Base-by-base conservation (phyloP, 202 grass and related monocot genomes). In the Carex sylvatica region DNA sequence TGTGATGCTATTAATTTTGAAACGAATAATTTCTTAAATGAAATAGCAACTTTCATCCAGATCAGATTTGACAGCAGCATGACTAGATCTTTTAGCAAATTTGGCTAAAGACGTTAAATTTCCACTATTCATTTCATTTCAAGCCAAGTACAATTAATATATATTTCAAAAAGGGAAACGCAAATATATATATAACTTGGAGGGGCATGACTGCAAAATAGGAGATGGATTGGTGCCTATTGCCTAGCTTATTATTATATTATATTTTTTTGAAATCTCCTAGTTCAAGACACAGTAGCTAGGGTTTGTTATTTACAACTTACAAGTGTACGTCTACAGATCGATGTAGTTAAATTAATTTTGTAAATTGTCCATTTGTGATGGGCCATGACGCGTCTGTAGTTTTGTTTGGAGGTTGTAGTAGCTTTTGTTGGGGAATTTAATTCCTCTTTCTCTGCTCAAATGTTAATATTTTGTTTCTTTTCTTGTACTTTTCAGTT, bases 361-460 rank as follows among this genome's bases (percentile, higher is more conserved):
- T 69, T 52, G 54, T 24, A 69, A 59, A 56, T 80, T 56, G 74
- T 54, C 74, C 8, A 40, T 70, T 51, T 52, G 30, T 69, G 52
- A 53, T 65, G 74, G 23, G 36, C 9, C 44, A 78, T 16, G 31
- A 70, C 14, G 62, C 65, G 54, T n/a, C 10, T 61, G 61, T 77
- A n/a, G 23, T 80, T 71, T 85, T 78, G 61, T 79, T 58, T 52
- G 42, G 54, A 52, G 72, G 24, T 14, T 67, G 30, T 78, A 47
- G 30, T 78, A 22, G 70, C 73, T 78, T 85, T 85, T 85, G 83
- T 85, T 73, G 36, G 83, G 22, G 58, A 84, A 65, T 67, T 84
- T 78, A 36, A 66, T 84, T 78, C 23, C 20, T 65, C 6, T 54
- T 20, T 79, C 18, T 14, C 24, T n/a, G 65, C 13, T 74, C 4